These are phyloP conservation scores for Panicum miliaceum DNA, from an alignment of 176 grass and related monocot genomes.

Conservation along the genomic window DNA sequence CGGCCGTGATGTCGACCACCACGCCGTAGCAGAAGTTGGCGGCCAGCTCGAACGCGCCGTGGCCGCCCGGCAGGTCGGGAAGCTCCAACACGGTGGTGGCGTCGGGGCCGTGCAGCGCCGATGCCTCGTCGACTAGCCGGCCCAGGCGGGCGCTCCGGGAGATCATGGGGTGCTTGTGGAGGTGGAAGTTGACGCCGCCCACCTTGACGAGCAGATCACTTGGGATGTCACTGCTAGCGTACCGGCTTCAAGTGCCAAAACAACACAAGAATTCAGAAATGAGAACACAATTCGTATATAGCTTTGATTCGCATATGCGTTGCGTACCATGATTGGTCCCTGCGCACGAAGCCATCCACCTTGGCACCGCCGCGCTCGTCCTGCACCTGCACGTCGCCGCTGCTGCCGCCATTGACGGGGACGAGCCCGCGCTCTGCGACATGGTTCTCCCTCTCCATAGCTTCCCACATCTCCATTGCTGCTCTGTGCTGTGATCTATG, in stretches of 20 bases:
- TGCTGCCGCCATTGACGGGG: not conserved
- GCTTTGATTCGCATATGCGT: not conserved
- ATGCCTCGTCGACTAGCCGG: not conserved
- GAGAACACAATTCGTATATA: not conserved
- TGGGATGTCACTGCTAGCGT: slow-evolving; percentile 13
- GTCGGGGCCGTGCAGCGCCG: not conserved
- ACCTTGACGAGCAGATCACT: not conserved
- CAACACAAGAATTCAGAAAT: not conserved
- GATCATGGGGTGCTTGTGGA: slow-evolving; percentile 8
- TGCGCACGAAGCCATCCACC: not conserved
- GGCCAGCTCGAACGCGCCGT: slow-evolving; percentile 13
- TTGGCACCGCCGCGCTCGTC: not conserved
- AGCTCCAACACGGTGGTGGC: not conserved
- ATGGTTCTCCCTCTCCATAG: slow-evolving; percentile 9
- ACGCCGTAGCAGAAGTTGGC: slow-evolving; percentile 24
- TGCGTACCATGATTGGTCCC: slow-evolving; percentile 5
- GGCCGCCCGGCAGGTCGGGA: not conserved
- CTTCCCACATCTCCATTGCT: not conserved
- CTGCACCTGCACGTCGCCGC: not conserved
- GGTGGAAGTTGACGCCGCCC: slow-evolving; percentile 14
- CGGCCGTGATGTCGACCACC: not conserved
- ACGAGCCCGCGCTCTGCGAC: not conserved
- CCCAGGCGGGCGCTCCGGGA: not conserved
- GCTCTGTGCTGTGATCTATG: not conserved
- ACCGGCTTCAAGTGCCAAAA: not conserved